These are phyloP conservation scores for Fusarium guadeloupense DNA, from an alignment of 2,329 filamentous ascomycete genomes.

Conservation along the genomic window DNA sequence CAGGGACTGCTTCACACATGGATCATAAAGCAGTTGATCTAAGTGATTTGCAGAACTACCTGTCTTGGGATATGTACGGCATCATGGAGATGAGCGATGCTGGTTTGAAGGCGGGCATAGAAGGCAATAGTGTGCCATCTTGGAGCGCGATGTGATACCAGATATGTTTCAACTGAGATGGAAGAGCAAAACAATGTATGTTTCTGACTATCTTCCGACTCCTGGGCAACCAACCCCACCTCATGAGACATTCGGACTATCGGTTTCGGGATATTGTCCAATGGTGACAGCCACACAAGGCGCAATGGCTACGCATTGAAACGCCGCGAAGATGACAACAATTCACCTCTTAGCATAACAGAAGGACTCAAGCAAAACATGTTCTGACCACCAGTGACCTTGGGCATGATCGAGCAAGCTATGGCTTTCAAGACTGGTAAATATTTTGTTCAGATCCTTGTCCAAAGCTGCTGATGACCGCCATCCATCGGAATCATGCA, in stretches of 20 bases:
- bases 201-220: neutral
- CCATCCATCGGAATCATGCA: no score
- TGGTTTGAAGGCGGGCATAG: constrained; percentile 48
- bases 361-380: constrained; percentile 20
- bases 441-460: no score
- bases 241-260: constrained; percentile 17
- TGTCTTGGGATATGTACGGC: constrained; percentile 54
- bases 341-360: no score
- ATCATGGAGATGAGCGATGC: constrained; percentile 54
- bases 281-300: constrained; percentile 10
- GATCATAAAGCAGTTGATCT: constrained; percentile 50
- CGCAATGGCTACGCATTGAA: constrained; percentile 14
- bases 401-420: neutral
- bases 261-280: constrained; percentile 32
- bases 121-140: constrained; percentile 47
- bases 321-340: no score
- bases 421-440: no score
- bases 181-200: neutral
- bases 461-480: no score
- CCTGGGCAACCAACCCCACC: neutral
- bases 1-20: constrained; percentile 42
- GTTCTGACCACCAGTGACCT: constrained; percentile 15
- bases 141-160: constrained; percentile 41
- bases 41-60: constrained; percentile 51
- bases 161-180: neutral